Evolutionary conservation across 306 rosid genomes (phyloP).

Genomic region (Cucurbita pepo): DNA sequence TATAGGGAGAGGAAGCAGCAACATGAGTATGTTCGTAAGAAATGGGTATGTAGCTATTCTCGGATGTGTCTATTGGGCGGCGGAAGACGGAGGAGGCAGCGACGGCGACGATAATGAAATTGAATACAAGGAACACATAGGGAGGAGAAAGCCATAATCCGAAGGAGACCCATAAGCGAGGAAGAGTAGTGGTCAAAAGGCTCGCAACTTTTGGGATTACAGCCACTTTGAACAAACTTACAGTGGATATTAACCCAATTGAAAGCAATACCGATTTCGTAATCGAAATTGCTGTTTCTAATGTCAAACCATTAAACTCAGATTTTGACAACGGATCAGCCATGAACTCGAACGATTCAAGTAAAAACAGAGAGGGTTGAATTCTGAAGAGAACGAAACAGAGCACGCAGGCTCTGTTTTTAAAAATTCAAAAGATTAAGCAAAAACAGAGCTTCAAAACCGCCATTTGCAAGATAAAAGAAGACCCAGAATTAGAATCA

Average conservation of each 20-base stretch:
- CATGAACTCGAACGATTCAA: background rate
- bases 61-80: slow-evolving; percentile 11
- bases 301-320: slow-evolving; percentile 5
- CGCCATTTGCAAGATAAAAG: slow-evolving; percentile 6
- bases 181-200: slow-evolving; percentile 42
- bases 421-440: background rate
- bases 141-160: slow-evolving; percentile 35
- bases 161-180: slow-evolving; percentile 37
- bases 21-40: background rate
- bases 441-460: slow-evolving; percentile 14
- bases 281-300: slow-evolving; percentile 41
- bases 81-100: slow-evolving; percentile 36
- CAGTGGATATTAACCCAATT: slow-evolving; percentile 34
- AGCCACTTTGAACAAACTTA: slow-evolving; percentile 40
- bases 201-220: slow-evolving; percentile 34
- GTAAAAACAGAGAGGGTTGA: background rate
- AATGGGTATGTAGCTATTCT: background rate
- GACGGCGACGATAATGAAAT: slow-evolving; percentile 66
- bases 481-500: background rate
- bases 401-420: background rate
- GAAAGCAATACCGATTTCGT: slow-evolving; percentile 34
- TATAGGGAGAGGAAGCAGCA: background rate
- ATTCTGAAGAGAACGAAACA: background rate
- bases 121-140: slow-evolving; percentile 41
- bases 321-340: background rate